phyloP scores from a whole-genome alignment of 139 green algal genomes.

The Yamagishiella unicocca region DNA sequence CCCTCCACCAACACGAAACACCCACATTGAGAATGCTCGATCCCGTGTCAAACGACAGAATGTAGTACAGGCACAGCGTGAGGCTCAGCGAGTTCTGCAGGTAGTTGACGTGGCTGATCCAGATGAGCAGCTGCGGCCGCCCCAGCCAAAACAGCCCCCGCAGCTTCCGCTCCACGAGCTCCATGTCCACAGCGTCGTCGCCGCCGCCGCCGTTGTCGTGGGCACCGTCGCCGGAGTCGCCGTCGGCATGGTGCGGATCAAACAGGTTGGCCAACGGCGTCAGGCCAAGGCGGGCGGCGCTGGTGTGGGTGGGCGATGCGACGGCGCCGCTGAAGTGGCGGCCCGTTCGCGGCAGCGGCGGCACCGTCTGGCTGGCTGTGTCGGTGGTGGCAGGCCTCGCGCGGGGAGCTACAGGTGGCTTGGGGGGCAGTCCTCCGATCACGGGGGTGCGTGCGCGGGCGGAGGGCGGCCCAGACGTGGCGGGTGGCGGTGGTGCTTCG shows the following conservation, averaged over 20 bases:
- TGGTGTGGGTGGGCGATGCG: background rate
- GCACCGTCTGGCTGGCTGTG: background rate
- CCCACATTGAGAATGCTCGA: constrained; percentile 22
- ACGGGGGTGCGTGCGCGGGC: no score
- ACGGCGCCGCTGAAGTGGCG: background rate
- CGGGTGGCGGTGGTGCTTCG: background rate
- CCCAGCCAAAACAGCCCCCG: constrained; percentile 33
- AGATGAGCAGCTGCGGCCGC: constrained; percentile 28
- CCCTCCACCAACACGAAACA: no score
- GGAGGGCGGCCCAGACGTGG: no score
- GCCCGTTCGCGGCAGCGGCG: background rate
- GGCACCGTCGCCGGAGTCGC: background rate
- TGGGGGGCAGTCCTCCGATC: no score
- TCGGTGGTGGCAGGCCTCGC: no score
- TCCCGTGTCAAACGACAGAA: background rate
- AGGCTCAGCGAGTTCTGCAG: constrained; percentile 45
- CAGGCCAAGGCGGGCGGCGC: background rate
- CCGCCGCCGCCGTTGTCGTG: background rate
- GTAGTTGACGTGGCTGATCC: constrained; percentile 39
- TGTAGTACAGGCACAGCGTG: constrained; percentile 35
- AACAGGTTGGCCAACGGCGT: background rate
- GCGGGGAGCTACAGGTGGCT: no score
- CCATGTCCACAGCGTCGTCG: background rate
- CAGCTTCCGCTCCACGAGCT: constrained; percentile 18
- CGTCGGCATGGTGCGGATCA: background rate